phyloP scores from a whole-genome alignment of 345 rosid species.

The Pelargonium nanum region DNA sequence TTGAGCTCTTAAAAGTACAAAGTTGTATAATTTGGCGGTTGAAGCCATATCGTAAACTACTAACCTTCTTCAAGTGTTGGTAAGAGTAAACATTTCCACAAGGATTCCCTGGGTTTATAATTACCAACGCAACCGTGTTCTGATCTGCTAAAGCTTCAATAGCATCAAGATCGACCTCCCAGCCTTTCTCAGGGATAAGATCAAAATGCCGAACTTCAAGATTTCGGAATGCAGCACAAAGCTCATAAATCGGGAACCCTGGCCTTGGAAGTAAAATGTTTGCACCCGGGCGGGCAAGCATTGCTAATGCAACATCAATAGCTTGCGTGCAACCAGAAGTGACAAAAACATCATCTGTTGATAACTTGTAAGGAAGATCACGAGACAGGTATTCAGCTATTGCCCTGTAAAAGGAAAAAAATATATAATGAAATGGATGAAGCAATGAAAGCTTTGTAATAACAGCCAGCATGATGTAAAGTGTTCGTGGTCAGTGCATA shows the following conservation, averaged over 20 bases:
- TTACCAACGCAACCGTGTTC: constrained; percentile 65
- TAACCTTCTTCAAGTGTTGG: constrained; percentile 70
- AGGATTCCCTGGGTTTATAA: constrained; percentile 93
- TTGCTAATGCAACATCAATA: constrained; percentile 73
- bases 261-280: constrained; percentile 80
- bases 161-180: constrained; percentile 74
- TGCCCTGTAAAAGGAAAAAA: constrained; percentile 40
- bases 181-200: constrained; percentile 75
- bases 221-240: constrained; percentile 59
- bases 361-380: constrained; percentile 79
- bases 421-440: too few relatives aligned
- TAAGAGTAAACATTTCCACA: constrained; percentile 81
- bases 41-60: constrained; percentile 8
- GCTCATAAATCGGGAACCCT: constrained; percentile 86
- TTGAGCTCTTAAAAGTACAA: background rate
- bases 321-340: constrained; percentile 97
- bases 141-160: constrained; percentile 62
- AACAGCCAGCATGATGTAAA: too few relatives aligned
- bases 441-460: too few relatives aligned
- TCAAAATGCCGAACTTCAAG: constrained; percentile 68
- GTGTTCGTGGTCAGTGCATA: too few relatives aligned
- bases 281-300: constrained; percentile 71
- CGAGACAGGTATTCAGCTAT: constrained; percentile 65
- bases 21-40: background rate
- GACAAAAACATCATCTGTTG: constrained; percentile 67